phyloP scores from a whole-genome alignment of 2,329 filamentous ascomycete genomes.

The Verticillium nubilum region DNA sequence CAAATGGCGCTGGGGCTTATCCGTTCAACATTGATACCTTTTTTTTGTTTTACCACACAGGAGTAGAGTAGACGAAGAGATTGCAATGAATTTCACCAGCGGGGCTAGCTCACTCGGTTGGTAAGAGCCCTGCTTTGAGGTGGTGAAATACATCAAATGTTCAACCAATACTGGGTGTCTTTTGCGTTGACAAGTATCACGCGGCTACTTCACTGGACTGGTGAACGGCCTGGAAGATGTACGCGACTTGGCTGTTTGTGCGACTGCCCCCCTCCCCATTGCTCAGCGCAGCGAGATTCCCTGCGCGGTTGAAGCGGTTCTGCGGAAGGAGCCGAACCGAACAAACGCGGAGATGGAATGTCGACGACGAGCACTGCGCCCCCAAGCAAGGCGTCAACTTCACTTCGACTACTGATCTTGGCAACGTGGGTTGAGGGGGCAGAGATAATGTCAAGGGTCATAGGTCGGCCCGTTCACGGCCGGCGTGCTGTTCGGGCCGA shows the following conservation, averaged over 20 bases:
- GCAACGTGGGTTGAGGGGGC: neutral
- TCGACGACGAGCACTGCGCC: neutral
- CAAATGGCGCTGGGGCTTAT: constrained; percentile 14
- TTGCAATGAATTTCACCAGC: neutral
- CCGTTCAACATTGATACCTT: constrained; percentile 16
- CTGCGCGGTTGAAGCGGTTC: neutral
- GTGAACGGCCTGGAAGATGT: too few species aligned
- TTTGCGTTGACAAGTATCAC: too few species aligned
- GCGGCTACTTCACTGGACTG: too few species aligned
- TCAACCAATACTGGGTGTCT: too few species aligned
- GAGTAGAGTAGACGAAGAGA: neutral
- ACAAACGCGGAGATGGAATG: neutral
- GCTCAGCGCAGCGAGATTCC: too few species aligned
- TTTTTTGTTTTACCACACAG: neutral
- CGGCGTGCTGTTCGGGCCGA: too few species aligned
- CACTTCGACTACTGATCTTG: neutral
- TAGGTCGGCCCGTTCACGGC: too few species aligned
- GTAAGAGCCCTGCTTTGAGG: neutral
- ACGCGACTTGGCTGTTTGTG: too few species aligned
- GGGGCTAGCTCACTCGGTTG: neutral
- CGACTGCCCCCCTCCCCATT: too few species aligned
- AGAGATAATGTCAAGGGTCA: too few species aligned
- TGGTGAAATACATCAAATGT: too few species aligned
- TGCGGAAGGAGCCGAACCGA: neutral
- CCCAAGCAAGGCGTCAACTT: neutral